Evolutionary conservation across 192 early-diverging fungal species (phyloP).

Genomic region (Chytriomyces sp.): DNA sequence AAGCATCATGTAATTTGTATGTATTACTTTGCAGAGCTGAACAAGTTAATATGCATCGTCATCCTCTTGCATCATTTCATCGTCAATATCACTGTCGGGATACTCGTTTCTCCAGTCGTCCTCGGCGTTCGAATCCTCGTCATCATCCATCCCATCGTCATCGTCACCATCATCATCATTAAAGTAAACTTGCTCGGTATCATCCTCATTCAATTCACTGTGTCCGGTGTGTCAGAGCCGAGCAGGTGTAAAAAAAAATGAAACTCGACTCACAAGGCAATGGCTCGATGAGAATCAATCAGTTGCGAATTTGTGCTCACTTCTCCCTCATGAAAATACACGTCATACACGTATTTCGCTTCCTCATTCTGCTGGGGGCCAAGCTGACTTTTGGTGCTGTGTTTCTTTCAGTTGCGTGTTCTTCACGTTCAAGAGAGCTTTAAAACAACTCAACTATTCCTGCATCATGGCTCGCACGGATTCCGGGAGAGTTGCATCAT

Average conservation of each 20-base stretch:
- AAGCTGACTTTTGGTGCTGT: neutral
- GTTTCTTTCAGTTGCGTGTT: neutral
- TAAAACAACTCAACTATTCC: conserved; percentile 2
- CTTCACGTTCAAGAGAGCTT: neutral
- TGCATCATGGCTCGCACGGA: conserved; percentile 19
- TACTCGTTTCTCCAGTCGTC: conserved; percentile 29
- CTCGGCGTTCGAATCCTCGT: conserved; percentile 31
- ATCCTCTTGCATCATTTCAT: neutral
- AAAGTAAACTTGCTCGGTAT: neutral
- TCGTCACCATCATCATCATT: conserved; percentile 5
- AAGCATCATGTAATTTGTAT: neutral
- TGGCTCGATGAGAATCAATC: neutral
- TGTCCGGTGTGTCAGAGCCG: neutral
- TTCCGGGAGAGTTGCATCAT: neutral
- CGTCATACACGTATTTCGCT: conserved; percentile 15
- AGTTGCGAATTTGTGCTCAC: neutral
- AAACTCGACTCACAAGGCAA: conserved; percentile 6
- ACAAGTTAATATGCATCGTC: neutral
- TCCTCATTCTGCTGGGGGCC: neutral
- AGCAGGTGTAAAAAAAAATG: neutral
- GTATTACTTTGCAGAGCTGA: no score
- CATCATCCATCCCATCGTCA: conserved; percentile 22
- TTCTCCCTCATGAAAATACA: conserved; percentile 16
- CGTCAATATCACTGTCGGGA: conserved; percentile 20
- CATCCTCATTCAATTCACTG: conserved; percentile 21